Evolutionary conservation across 306 rosid genomes (phyloP).

Genomic region (Cicer arietinum): DNA sequence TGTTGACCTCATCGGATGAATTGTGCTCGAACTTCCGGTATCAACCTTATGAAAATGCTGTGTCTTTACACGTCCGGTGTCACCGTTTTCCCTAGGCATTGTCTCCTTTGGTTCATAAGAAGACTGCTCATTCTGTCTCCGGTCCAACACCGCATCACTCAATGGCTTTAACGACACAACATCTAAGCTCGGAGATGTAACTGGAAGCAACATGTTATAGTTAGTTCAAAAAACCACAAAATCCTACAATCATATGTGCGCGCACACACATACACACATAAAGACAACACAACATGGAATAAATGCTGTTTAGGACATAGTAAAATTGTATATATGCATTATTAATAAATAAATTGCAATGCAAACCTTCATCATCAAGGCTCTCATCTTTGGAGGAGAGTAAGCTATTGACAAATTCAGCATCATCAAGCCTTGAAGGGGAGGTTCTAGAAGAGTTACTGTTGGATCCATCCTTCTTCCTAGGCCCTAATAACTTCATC

Average conservation of each 20-base stretch:
- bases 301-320: not conserved
- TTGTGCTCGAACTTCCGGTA: slow-evolving; percentile 63
- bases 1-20: slow-evolving; percentile 60
- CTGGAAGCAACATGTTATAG: slow-evolving; percentile 52
- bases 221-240: slow-evolving; percentile 40
- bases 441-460: slow-evolving; percentile 92
- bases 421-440: slow-evolving; percentile 77
- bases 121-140: slow-evolving; percentile 40
- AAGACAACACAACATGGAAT: not conserved
- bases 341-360: not conserved
- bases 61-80: slow-evolving; percentile 45
- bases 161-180: slow-evolving; percentile 51
- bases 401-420: slow-evolving; percentile 77
- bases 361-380: slow-evolving; percentile 76
- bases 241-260: not conserved
- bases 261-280: not conserved
- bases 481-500: slow-evolving; percentile 89
- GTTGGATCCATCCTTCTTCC: slow-evolving; percentile 87
- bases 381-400: slow-evolving; percentile 55
- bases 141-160: slow-evolving; percentile 40
- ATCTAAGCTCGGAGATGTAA: slow-evolving; percentile 66
- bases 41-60: slow-evolving; percentile 63
- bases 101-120: slow-evolving; percentile 56
- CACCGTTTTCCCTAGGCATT: slow-evolving; percentile 55
- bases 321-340: not conserved